Base-by-base conservation (phyloP, 148 eudicot genomes). In the Spergularia bocconei region DNA sequence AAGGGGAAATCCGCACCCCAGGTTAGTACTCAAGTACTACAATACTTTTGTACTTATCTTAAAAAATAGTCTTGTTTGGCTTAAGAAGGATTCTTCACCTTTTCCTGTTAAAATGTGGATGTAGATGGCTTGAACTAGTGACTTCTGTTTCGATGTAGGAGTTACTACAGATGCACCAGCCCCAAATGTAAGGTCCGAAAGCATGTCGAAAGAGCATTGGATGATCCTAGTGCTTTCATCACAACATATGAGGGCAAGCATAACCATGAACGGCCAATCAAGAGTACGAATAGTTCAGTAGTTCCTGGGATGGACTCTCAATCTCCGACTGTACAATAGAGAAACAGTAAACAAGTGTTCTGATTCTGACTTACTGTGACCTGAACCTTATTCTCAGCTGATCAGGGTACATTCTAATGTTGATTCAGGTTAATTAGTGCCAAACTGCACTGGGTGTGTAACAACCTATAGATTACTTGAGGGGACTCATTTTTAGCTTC, bases 1-100 rank as follows among this genome's bases (percentile, higher is more conserved):
- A 21, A 95, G 85, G 80, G 99, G 97, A 85, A 92, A 87, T 78
- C 85, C 94, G 14, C 85, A 89, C 80, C 98, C 98, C 82, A 95
- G 98, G 98, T 95, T 73, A 54, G 77, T 68, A 13, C 63, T 59
- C 65, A 14, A 13, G 16, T 41, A 63, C 25, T 33, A 36, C 16
- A 17, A 48, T 65, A 38, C 69, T 15, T 3, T 38, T 15, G 19
- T 17, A 0, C 51, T 41, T 29, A 4, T 16, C 21, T n/a, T n/a
- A 21, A n/a, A 19, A 11, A 57, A 2, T 57, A 1, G 61, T 7
- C 33, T 25, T 7, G 33, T 25, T 25, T 62, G 66, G 41, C 66
- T 1, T 62, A 33, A 3, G 33, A 25, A 25, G 16, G 17, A 29
- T 21, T 23, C 38, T 61, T 13, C 9, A 19, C 60, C 17, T 0